A percentile compares a stretch with the other conserved stretches of the same genome.
phyloP scores from a whole-genome alignment of 768 basidiomycete species.

The Pulveroboletus sp. region DNA sequence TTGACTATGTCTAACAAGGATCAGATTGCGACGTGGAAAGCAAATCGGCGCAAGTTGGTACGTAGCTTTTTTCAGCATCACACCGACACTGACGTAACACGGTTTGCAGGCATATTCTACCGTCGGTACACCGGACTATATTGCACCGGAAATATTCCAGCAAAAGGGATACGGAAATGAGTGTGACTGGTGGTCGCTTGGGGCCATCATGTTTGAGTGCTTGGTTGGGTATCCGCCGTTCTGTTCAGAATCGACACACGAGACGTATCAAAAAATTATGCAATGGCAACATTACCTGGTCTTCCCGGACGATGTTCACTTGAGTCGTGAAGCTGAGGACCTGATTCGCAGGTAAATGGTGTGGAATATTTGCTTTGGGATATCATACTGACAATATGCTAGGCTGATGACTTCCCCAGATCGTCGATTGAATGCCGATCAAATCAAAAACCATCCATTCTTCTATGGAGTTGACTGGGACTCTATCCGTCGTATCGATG shows the following conservation, averaged over 20 bases:
- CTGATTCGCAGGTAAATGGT: conserved; percentile 68
- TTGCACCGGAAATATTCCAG: conserved; percentile 95
- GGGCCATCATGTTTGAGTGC: conserved; percentile 98
- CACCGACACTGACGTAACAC: not conserved
- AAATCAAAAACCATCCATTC: conserved; percentile 90
- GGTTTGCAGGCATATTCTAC: conserved; percentile 85
- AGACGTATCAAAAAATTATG: conserved; percentile 97
- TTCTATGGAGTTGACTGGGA: conserved; percentile 97
- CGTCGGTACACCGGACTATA: conserved; percentile 96
- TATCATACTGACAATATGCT: conserved; percentile 6
- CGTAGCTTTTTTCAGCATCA: conserved; percentile 18
- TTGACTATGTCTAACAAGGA: conserved; percentile 93
- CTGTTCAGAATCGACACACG: conserved; percentile 93
- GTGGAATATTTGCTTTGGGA: not conserved
- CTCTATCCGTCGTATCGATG: conserved; percentile 81
- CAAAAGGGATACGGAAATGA: conserved; percentile 98
- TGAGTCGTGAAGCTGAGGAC: conserved; percentile 90
- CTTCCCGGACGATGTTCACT: conserved; percentile 93
- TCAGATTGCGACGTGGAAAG: conserved; percentile 98
- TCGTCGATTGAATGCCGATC: conserved; percentile 72
- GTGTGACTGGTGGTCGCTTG: conserved; percentile 99
- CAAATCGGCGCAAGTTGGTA: conserved; percentile 92
- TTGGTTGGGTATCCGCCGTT: conserved; percentile 96
- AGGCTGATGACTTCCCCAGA: conserved; percentile 87
- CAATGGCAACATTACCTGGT: conserved; percentile 85